Evolutionary conservation across 805 yeast species (phyloP).

Genomic region (Saccharomycopsis fermentans): DNA sequence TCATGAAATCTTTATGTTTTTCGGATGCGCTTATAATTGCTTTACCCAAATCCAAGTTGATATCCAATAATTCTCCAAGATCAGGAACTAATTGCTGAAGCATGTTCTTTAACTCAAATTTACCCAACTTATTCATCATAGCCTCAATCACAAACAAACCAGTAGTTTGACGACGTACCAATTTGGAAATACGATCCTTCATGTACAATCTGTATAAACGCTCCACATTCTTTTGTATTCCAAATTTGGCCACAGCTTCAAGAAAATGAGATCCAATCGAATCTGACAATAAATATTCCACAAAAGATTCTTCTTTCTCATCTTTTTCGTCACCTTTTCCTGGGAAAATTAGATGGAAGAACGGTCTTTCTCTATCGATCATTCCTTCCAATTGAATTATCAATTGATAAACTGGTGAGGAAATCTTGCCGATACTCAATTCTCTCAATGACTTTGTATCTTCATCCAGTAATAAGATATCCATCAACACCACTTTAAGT

Average conservation of each 20-base stretch:
- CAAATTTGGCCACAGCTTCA: constrained; percentile 56
- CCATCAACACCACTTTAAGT: constrained; percentile 38
- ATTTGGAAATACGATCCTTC: constrained; percentile 59
- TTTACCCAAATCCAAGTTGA: constrained; percentile 62
- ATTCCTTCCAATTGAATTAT: constrained; percentile 72
- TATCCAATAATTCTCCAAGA: constrained; percentile 48
- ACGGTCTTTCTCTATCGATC: constrained; percentile 59
- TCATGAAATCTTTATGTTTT: constrained; percentile 45
- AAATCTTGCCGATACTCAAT: constrained; percentile 64
- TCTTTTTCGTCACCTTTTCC: constrained; percentile 41
- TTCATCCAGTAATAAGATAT: constrained; percentile 26
- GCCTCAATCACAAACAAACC: constrained; percentile 76
- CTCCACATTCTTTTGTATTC: constrained; percentile 58
- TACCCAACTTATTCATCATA: constrained; percentile 52
- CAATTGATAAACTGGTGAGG: constrained; percentile 82
- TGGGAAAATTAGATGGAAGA: constrained; percentile 57
- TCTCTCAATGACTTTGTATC: constrained; percentile 47
- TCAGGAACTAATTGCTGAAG: constrained; percentile 59
- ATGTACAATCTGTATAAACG: constrained; percentile 64
- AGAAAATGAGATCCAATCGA: constrained; percentile 92
- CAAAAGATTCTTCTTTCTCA: constrained; percentile 62
- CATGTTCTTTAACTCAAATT: constrained; percentile 50
- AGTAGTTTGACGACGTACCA: constrained; percentile 73
- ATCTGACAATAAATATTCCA: constrained; percentile 75
- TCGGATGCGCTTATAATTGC: constrained; percentile 58